Evolutionary conservation across 2,329 filamentous ascomycete genomes (phyloP).

Genomic region (Akanthomyces dipterigenus): DNA sequence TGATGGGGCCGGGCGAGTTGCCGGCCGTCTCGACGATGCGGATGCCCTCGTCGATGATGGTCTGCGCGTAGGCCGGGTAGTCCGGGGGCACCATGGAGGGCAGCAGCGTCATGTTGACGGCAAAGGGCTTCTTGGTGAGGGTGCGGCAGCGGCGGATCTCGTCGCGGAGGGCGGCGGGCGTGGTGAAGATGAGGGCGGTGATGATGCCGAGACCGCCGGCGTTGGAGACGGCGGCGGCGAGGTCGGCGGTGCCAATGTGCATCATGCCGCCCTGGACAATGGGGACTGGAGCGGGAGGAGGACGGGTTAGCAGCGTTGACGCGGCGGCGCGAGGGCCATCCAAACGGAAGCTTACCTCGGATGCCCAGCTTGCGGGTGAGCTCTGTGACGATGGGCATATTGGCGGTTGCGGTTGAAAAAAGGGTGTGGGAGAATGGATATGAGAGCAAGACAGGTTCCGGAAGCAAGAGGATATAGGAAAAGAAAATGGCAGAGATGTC

Average conservation of each 20-base stretch:
- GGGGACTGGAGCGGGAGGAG: conserved; percentile 48
- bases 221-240: conserved; percentile 70
- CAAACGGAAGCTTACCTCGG: conserved; percentile 28
- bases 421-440: not conserved
- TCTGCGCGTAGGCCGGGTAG: conserved; percentile 86
- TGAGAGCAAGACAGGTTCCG: not conserved
- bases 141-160: conserved; percentile 83
- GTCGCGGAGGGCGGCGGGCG: conserved; percentile 82
- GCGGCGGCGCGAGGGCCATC: no score
- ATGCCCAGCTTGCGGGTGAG: conserved; percentile 53
- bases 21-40: conserved; percentile 88
- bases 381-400: conserved; percentile 52
- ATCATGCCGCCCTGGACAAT: conserved; percentile 84
- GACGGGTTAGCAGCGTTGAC: not conserved
- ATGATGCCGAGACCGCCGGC: conserved; percentile 78
- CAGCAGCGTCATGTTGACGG: conserved; percentile 90
- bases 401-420: conserved; percentile 14
- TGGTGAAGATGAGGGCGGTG: conserved; percentile 86
- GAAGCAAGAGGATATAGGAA: not conserved
- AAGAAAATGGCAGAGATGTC: not conserved
- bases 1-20: conserved; percentile 82
- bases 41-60: conserved; percentile 88
- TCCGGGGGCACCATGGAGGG: conserved; percentile 85
- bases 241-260: conserved; percentile 75
- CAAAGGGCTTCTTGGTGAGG: conserved; percentile 77